Base-by-base conservation (phyloP, 306 rosid species). In the Senna tora region DNA sequence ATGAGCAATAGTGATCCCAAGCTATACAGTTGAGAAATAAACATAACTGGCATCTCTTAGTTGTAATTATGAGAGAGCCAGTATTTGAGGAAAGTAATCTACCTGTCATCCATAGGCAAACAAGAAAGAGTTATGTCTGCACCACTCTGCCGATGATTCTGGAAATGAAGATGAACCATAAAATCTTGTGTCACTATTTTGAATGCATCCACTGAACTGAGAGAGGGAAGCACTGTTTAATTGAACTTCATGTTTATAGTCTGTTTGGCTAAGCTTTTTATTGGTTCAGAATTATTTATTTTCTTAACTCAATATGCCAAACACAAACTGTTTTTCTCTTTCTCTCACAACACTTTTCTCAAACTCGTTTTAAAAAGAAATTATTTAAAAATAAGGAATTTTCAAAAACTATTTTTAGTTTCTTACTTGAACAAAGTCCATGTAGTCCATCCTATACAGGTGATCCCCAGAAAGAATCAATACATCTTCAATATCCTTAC, bases 101-200 rank as follows among this genome's bases (percentile, higher is more conserved):
- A 94, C 98, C 95, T 87, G 81, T 91, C 95, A 78, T 94, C 90
- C 96, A 94, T 94, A 42, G 98, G 98, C 43, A 91, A 60, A 70
- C 87, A 84, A 79, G 98, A 89, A 68, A 94, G 79, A 39, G 98
- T 91, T 73, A 94, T 94, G 72, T 94, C 97, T 54, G 96, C 98
- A 28, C 96, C 92, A 73, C 96, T 91, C 65, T 94, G 87, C 54
- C 97, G 80, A 66, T 94, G 98, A 74, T 86, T 76, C 98, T 94
- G 84, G 55, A 71, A 68, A 80, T 47, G 73, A 69, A 73, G 68
- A 73, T 45, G 47, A 78, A 45, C 45, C 73, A 59, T 46, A 52
- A 53, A 17, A 43, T 55, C 46, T 66, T 34, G 67, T 69, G 33
- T 67, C 70, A 59, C 56, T 43, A 21, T 58, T 65, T 52, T 53